Evolutionary conservation across 345 rosid species (phyloP).

Genomic region (Kernera saxatilis): DNA sequence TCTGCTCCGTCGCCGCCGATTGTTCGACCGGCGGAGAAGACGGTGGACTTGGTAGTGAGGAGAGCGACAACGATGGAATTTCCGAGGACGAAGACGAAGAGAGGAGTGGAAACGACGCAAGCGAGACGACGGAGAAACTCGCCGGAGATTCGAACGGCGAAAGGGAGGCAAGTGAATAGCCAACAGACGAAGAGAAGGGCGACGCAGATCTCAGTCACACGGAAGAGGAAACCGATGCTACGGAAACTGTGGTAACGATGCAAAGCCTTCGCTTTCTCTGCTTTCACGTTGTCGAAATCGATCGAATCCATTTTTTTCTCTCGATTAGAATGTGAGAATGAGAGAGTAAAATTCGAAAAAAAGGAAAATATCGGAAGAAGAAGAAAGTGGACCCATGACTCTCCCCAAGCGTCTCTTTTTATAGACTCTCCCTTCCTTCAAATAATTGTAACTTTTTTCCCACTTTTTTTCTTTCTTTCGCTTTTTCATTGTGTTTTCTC

Average conservation of each 20-base stretch:
- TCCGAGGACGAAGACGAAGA: constrained; percentile 51
- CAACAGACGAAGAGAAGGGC: constrained; percentile 42
- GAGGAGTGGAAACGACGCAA: constrained; percentile 42
- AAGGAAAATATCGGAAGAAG: background rate
- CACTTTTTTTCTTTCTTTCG: background rate
- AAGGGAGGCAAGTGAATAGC: constrained; percentile 47
- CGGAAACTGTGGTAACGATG: constrained; percentile 29
- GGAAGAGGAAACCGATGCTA: constrained; percentile 36
- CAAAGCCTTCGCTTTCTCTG: constrained; percentile 33
- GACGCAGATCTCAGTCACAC: constrained; percentile 21
- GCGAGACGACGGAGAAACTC: constrained; percentile 39
- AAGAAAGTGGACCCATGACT: constrained; percentile 12
- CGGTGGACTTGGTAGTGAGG: constrained; percentile 47
- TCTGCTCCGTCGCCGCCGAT: constrained; percentile 21
- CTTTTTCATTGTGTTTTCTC: background rate
- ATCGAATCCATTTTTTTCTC: constrained; percentile 32
- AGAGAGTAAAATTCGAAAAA: background rate
- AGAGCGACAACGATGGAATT: constrained; percentile 58
- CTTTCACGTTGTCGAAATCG: constrained; percentile 33
- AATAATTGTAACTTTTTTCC: background rate
- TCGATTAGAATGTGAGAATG: background rate
- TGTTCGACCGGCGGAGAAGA: constrained; percentile 18
- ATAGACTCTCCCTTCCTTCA: background rate
- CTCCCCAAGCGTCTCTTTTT: constrained; percentile 16
- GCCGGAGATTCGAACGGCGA: constrained; percentile 40